phyloP scores from a whole-genome alignment of 2,329 filamentous ascomycete genomes.

The Catunica adiposa region DNA sequence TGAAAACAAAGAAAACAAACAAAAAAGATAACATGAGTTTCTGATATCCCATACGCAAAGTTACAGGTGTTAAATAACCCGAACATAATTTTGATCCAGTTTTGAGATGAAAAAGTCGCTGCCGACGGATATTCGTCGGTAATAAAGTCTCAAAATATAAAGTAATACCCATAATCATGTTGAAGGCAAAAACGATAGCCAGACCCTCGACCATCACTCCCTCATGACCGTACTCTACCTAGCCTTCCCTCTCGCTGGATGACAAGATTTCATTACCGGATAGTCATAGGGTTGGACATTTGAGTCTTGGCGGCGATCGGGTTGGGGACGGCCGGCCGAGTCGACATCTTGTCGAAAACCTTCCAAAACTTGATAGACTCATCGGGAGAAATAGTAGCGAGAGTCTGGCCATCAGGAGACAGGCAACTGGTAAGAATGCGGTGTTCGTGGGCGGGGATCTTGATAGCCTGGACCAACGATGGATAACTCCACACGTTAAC shows the following conservation, averaged over 20 bases:
- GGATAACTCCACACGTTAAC: conserved; percentile 99
- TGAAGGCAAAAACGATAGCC: too few relatives aligned
- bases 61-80: too few relatives aligned
- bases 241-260: too few relatives aligned
- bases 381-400: conserved; percentile 87
- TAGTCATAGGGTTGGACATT: conserved; percentile 89
- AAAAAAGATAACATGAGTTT: conserved; percentile 1
- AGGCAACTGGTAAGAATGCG: conserved; percentile 91
- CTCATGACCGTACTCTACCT: too few relatives aligned
- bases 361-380: conserved; percentile 99
- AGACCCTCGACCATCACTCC: neutral
- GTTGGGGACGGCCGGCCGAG: conserved; percentile 46
- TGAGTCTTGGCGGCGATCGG: conserved; percentile 62
- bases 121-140: too few relatives aligned
- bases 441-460: conserved; percentile 95
- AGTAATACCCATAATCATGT: too few relatives aligned
- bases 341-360: conserved; percentile 96
- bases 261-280: conserved; percentile 44
- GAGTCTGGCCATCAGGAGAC: conserved; percentile 93
- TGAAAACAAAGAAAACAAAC: neutral
- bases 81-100: too few relatives aligned
- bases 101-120: too few relatives aligned
- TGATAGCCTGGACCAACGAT: conserved; percentile 87
- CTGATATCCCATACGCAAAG: neutral
- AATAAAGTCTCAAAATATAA: too few relatives aligned